These are phyloP conservation scores for Hansenula sp. DNA, from an alignment of 1,139 yeast genomes.

Conservation along the genomic window DNA sequence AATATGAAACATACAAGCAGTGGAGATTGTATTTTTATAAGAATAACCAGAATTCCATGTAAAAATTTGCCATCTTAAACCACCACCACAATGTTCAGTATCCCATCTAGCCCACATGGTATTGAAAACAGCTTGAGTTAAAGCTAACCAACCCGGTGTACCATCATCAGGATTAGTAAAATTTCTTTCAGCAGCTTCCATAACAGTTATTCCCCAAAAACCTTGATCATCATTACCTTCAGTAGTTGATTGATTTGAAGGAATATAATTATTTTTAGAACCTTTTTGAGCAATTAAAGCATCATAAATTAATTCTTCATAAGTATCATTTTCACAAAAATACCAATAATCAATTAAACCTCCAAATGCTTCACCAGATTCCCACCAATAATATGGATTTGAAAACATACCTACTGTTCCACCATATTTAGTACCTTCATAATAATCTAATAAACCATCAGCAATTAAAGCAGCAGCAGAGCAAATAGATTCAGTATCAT, in stretches of 20 bases:
- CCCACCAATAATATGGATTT: conserved; percentile 69
- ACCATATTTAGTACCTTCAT: conserved; percentile 47
- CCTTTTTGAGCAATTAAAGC: conserved; percentile 58
- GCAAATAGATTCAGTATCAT: conserved; percentile 36
- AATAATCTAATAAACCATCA: conserved; percentile 53
- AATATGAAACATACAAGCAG: conserved; percentile 57
- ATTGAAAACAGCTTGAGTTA: conserved; percentile 58
- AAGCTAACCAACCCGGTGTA: conserved; percentile 45
- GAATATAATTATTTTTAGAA: conserved; percentile 46
- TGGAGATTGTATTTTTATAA: conserved; percentile 62
- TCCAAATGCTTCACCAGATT: conserved; percentile 66
- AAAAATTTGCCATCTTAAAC: conserved; percentile 69
- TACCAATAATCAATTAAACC: conserved; percentile 51
- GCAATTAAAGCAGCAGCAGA: conserved; percentile 42
- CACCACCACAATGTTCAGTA: conserved; percentile 48
- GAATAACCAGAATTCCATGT: conserved; percentile 66
- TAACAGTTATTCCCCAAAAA: conserved; percentile 60
- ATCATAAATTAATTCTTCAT: conserved; percentile 34
- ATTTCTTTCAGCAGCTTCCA: conserved; percentile 60
- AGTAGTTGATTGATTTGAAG: conserved; percentile 53
- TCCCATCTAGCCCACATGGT: conserved; percentile 58
- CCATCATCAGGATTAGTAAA: conserved; percentile 44
- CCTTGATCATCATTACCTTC: conserved; percentile 76
- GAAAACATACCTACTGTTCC: conserved; percentile 58
- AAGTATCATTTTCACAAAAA: conserved; percentile 44